Evolutionary conservation across 208 protist species (phyloP), one percentile per base, ranked within the genome.

Genomic region (Acanthamoeba castellanii): DNA sequence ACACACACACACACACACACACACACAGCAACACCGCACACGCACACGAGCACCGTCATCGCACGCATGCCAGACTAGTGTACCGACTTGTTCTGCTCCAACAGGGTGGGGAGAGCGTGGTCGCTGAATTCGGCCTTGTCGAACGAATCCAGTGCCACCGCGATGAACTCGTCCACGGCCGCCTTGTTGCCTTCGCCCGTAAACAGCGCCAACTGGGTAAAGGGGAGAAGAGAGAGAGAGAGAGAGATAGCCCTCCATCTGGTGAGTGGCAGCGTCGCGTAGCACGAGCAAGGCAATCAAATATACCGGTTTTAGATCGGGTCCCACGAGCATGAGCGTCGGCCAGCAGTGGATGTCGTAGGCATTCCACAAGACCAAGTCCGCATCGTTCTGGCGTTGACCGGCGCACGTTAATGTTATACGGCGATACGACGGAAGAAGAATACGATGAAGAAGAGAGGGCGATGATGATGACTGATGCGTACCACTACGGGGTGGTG

Each of bases 281-380:
- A 47, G 11, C 14, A 32, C 34, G 14, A 84, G 14, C 34, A 50
- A n/a, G 11, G 13, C 4, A 34, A 0, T 45, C 25, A 2, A 34
- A 0, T 20, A 13, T 57, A 85, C 78, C 47, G 78, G 78, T 7
- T 85, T 85, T 6, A 85, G 78, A 25, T 85, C 78, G 25, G 78
- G 78, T 20, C 78, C 78, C 14, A 85, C 47, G 45, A 85, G 20
- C 78, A 85, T 85, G 27, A 85, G 47, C 25, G 78, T 85, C 0
- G 78, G 78, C 78, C 78, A 85, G 78, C 78, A 85, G 78, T 85
- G 78, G 30, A 85, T 85, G 25, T 85, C 78, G 30, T 85, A 85
- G 45, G 78, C 78, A 14, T 85, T 85, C 78, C 78, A 85, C 30
- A 85, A 34, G 42, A 85, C 78, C 37, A 85, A 34, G 5, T 85